Evolutionary conservation across 345 rosid species (phyloP), one percentile per base, ranked within the genome.

Genomic region (Eucalyptus tenuipes): DNA sequence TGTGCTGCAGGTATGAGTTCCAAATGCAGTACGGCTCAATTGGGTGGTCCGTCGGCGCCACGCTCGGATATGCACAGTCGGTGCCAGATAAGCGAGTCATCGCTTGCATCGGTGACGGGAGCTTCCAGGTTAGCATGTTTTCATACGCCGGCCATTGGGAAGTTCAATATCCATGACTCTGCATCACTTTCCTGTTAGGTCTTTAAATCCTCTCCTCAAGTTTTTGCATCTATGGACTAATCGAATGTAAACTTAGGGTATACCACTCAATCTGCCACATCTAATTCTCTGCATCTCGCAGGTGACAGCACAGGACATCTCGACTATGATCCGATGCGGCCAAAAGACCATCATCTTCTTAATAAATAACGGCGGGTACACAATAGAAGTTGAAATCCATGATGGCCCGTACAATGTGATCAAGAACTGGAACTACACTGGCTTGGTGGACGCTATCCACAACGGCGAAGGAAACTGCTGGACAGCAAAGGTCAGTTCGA

Each of bases 21-120:
- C 95, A 94, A 87, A 92, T 94, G 96, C 94, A 93, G 31, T 93
- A 94, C 82, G 94, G 95, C n/a, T 94, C 95, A 37, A 93, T 93
- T 48, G 95, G 96, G 31, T 93, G 95, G 96, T 93, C 96, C 13
- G 95, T 94, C 52, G 96, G 95, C 17, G 96, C 94, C 4, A 94
- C 95, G 31, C 92, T 94, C 42, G 95, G 95, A 37, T 94, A 94
- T 89, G 94, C 95, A 71, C 95, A 94, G 88, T 91, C 94, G 37
- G 92, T 92, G 85, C 96, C 94, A 11, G 91, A 92, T 84, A 94
- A 92, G 90, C 93, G 94, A 6, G 94, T 94, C 88, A 93, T 93
- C 82, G 94, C 96, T 89, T 94, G 91, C 88, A 93, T 93, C 10
- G 95, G 95, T 33, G 95, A 94, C 37, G 94, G 96, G 49, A 94